Conservation (phyloP, 805 yeast genomes). For the Saccharomycopsis oosterbeekiorum region DNA sequence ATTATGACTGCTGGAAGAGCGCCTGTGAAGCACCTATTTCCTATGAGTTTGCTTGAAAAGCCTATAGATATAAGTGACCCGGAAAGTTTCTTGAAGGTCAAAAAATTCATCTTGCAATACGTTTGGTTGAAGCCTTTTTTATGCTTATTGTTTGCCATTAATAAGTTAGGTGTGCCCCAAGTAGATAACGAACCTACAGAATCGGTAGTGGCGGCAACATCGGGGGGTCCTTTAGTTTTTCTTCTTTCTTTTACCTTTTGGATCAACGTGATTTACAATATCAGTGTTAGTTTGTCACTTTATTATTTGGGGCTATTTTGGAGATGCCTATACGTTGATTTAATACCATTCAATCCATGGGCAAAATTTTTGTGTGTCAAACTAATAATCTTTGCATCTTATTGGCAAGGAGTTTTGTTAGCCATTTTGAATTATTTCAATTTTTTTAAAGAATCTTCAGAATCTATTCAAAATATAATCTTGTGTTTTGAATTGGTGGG, state of each 20-base stretch:
- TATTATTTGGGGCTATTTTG: conserved; percentile 86
- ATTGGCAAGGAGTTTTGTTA: conserved; percentile 81
- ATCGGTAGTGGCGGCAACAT: conserved; percentile 35
- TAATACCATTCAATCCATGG: conserved; percentile 76
- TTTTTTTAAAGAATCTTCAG: conserved; percentile 28
- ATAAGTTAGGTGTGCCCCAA: conserved; percentile 33
- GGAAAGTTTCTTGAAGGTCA: conserved; percentile 58
- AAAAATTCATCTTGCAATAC: conserved; percentile 83
- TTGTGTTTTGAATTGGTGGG: conserved; percentile 76
- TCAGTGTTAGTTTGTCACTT: conserved; percentile 71
- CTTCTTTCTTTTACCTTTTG: conserved; percentile 46
- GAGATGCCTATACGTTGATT: conserved; percentile 75
- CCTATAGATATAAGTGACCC: conserved; percentile 84
- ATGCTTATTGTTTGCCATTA: conserved; percentile 42
- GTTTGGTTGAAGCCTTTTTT: conserved; percentile 89
- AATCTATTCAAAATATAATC: conserved; percentile 64
- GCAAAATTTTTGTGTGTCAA: conserved; percentile 91
- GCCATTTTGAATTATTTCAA: conserved; percentile 43
- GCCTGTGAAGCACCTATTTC: conserved; percentile 58
- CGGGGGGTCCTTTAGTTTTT: not conserved
- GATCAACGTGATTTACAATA: conserved; percentile 62
- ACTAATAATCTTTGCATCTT: conserved; percentile 90
- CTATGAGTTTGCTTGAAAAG: conserved; percentile 39
- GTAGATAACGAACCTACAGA: not conserved
- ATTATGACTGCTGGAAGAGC: conserved; percentile 58